A percentile compares a stretch with the other conserved stretches of the same genome.
These are phyloP conservation scores for Coemansia sp. DNA, from an alignment of 192 early-diverging fungal genomes.

Conservation along the genomic window DNA sequence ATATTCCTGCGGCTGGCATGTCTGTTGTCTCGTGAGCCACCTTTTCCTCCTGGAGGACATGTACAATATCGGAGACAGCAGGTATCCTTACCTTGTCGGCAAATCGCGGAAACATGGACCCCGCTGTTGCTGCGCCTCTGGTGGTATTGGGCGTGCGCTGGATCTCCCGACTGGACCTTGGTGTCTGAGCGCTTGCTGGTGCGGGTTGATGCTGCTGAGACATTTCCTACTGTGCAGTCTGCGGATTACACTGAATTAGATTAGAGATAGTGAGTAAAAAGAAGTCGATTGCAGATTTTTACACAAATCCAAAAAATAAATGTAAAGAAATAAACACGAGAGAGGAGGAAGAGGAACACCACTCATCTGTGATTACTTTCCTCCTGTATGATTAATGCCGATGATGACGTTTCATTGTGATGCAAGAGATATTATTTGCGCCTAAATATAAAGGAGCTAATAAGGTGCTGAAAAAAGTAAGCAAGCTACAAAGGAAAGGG, in stretches of 20 bases:
- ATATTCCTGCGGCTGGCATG: too few species aligned
- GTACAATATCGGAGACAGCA: neutral
- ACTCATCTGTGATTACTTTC: too few species aligned
- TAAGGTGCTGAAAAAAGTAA: too few species aligned
- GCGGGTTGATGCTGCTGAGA: constrained; percentile 13
- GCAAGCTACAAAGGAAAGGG: too few species aligned
- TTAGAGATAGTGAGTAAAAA: neutral
- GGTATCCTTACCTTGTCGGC: constrained; percentile 26
- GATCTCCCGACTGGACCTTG: neutral
- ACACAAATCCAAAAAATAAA: neutral
- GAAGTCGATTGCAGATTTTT: neutral
- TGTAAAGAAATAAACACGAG: neutral
- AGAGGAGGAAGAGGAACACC: too few species aligned
- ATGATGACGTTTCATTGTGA: too few species aligned
- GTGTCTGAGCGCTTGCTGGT: neutral
- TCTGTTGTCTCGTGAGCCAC: too few species aligned
- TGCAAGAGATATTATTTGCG: too few species aligned
- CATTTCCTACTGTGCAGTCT: neutral
- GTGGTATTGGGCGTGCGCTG: constrained; percentile 3
- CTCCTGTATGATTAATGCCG: too few species aligned
- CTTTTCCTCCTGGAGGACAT: neutral
- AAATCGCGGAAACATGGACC: constrained; percentile 25
- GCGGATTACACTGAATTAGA: neutral
- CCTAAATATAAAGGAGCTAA: too few species aligned
- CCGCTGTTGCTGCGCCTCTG: neutral